Conservation (phyloP, 148 eudicot genomes). For the Rhododendron williamsianum region DNA sequence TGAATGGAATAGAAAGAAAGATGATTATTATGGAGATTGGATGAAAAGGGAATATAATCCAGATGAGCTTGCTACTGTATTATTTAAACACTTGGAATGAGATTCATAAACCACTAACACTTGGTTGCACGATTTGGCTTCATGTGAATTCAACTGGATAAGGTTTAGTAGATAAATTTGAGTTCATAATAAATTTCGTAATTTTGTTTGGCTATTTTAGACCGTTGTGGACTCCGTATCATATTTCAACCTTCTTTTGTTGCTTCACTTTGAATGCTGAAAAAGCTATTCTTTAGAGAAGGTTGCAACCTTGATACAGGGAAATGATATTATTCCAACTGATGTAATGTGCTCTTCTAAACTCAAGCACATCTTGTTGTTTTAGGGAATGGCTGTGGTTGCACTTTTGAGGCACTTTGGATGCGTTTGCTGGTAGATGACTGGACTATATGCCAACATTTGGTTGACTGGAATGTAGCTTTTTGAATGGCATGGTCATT, state of each 20-base stretch:
- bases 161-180: neutral
- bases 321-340: neutral
- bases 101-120: neutral
- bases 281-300: neutral
- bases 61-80: neutral
- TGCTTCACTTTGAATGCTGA: neutral
- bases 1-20: neutral
- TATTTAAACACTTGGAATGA: neutral
- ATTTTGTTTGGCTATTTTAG: neutral
- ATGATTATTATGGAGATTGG: neutral
- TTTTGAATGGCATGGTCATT: neutral
- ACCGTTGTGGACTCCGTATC: neutral
- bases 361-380: slow-evolving; percentile 5
- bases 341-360: neutral
- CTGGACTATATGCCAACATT: slow-evolving; percentile 3
- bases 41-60: neutral
- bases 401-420: slow-evolving; percentile 94
- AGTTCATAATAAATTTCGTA: neutral
- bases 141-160: neutral
- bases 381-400: slow-evolving; percentile 84
- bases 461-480: neutral
- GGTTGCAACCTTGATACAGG: neutral
- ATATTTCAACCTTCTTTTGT: neutral
- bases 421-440: slow-evolving; percentile 73
- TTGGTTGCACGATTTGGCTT: neutral